A percentile compares a stretch with the other conserved stretches of the same genome.
Evolutionary conservation across 176 grass and related monocot species (phyloP).

Genomic region (Paspalum vaginatum): DNA sequence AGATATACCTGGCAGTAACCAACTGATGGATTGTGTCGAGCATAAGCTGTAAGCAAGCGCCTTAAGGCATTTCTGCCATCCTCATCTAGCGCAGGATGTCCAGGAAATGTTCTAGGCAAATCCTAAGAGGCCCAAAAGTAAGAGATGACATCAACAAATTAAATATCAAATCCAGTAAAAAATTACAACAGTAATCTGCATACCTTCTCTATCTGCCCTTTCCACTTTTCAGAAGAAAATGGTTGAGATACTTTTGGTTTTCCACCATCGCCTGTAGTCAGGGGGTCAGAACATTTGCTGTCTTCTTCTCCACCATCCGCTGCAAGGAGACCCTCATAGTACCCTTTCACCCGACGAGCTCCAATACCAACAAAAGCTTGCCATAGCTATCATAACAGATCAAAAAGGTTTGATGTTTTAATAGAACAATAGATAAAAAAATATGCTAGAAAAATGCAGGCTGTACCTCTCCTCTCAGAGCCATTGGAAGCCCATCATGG

Average conservation of each 20-base stretch:
- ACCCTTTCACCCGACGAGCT: constrained; percentile 82
- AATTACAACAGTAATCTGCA: not conserved
- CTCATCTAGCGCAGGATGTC: constrained; percentile 93
- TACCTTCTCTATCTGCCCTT: constrained; percentile 99
- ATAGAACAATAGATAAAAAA: constrained; percentile 14
- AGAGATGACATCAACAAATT: constrained; percentile 34
- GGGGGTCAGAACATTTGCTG: constrained; percentile 40
- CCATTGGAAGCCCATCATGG: constrained; percentile 88
- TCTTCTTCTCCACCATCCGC: constrained; percentile 31
- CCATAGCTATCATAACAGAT: constrained; percentile 68
- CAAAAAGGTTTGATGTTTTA: constrained; percentile 11
- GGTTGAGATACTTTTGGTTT: constrained; percentile 50
- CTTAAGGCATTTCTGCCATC: constrained; percentile 98
- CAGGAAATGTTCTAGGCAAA: constrained; percentile 99
- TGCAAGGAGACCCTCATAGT: constrained; percentile 77
- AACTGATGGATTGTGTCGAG: constrained; percentile 96
- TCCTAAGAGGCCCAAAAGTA: constrained; percentile 55
- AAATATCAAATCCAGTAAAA: not conserved
- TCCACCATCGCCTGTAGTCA: constrained; percentile 18
- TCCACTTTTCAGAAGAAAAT: constrained; percentile 83
- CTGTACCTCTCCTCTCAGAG: constrained; percentile 92
- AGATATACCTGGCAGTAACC: constrained; percentile 95
- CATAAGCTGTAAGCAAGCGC: constrained; percentile 94
- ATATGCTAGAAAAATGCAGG: constrained; percentile 14
- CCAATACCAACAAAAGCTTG: constrained; percentile 98